These are phyloP conservation scores for Ceratobasidium sp. DNA, from an alignment of 1,284 basidiomycete genomes.

Conservation along the genomic window DNA sequence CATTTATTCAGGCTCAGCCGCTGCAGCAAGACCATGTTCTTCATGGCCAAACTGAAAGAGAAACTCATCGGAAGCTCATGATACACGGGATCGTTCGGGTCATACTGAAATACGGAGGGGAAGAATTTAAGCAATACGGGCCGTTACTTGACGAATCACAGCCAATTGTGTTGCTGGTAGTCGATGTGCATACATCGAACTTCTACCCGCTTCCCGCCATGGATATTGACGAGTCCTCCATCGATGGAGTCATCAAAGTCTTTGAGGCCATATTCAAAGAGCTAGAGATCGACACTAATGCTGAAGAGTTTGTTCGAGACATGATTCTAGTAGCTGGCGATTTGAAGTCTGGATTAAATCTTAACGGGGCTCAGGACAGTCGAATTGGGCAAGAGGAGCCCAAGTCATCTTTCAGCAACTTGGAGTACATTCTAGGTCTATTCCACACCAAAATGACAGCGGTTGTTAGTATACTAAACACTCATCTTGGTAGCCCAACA, in stretches of 20 bases:
- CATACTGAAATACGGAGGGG: slow-evolving; percentile 56
- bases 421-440: slow-evolving; percentile 54
- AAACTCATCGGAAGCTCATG: slow-evolving; percentile 50
- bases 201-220: slow-evolving; percentile 58
- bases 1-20: slow-evolving; percentile 14
- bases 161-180: slow-evolving; percentile 54
- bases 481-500: slow-evolving; percentile 56
- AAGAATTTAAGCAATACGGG: slow-evolving; percentile 54
- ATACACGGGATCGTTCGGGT: slow-evolving; percentile 55
- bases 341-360: slow-evolving; percentile 59
- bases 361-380: slow-evolving; percentile 54
- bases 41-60: slow-evolving; percentile 51
- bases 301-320: slow-evolving; percentile 43
- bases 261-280: slow-evolving; percentile 55
- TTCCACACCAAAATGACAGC: slow-evolving; percentile 61
- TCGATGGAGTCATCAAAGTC: slow-evolving; percentile 58
- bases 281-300: slow-evolving; percentile 50
- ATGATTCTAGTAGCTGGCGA: slow-evolving; percentile 57
- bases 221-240: slow-evolving; percentile 60
- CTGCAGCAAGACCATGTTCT: slow-evolving; percentile 52
- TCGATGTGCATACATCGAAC: slow-evolving; percentile 56
- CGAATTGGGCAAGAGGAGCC: slow-evolving; percentile 58
- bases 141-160: slow-evolving; percentile 49
- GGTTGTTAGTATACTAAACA: slow-evolving; percentile 55
- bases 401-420: neutral